Conservation (phyloP, 2,329 filamentous ascomycete genomes). For the Alternaria brassicae region DNA sequence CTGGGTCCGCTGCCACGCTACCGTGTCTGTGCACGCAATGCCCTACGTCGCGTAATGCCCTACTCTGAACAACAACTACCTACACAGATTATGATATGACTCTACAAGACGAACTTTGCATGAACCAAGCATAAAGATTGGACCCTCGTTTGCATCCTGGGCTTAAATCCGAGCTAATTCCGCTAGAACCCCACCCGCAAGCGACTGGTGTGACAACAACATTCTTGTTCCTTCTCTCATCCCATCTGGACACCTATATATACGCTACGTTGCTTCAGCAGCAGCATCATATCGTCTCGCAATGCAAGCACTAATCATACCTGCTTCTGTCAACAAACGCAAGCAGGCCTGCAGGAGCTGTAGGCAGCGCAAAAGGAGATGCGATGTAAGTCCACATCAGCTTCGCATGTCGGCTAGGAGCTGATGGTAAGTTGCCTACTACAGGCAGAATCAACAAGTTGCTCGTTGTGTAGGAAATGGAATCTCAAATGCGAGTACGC, state of each 20-base stretch:
- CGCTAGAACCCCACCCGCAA: neutral
- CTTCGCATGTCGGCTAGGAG: slow-evolving; percentile 3
- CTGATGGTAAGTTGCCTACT: slow-evolving; percentile 12
- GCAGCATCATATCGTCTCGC: neutral
- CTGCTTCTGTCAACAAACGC: slow-evolving; percentile 40
- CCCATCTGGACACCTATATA: neutral
- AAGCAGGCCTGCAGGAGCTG: slow-evolving; percentile 46
- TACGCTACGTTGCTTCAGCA: neutral
- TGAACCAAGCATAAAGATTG: neutral
- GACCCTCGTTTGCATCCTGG: neutral
- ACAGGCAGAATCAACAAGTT: slow-evolving; percentile 35
- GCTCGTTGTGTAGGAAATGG: slow-evolving; percentile 35
- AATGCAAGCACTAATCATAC: slow-evolving; percentile 28
- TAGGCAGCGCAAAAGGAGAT: slow-evolving; percentile 45
- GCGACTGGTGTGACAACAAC: neutral
- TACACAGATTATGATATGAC: no score
- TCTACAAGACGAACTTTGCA: neutral
- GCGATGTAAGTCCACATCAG: slow-evolving; percentile 31
- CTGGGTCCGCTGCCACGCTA: no score
- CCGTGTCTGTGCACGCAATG: no score
- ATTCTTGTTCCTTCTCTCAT: neutral
- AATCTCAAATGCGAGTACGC: slow-evolving; percentile 34
- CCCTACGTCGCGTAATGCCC: no score
- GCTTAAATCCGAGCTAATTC: slow-evolving; percentile 17
- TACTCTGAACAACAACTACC: no score